Evolutionary conservation across 2,329 filamentous ascomycete species (phyloP).

Genomic region (Drechslera avenae): DNA sequence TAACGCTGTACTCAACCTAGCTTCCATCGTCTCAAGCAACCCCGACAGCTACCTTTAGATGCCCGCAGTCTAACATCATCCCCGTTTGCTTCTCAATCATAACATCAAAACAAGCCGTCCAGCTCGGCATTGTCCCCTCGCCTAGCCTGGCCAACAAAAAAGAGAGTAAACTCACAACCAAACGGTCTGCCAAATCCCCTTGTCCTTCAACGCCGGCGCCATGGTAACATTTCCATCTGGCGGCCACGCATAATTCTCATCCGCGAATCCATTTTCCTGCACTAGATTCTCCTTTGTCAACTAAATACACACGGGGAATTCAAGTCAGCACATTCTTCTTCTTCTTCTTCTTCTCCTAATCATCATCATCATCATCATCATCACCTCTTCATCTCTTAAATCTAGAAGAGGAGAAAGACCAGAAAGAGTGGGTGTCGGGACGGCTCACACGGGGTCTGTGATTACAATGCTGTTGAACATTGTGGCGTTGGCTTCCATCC

Average conservation of each 20-base stretch:
- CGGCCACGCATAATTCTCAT: slow-evolving; percentile 30
- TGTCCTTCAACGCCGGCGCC: slow-evolving; percentile 30
- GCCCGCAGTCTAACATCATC: not conserved
- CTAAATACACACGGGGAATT: too few relatives aligned
- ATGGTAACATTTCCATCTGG: slow-evolving; percentile 20
- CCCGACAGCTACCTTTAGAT: too few relatives aligned
- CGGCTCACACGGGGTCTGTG: not conserved
- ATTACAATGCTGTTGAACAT: slow-evolving; percentile 28
- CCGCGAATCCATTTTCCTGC: slow-evolving; percentile 28
- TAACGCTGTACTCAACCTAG: too few relatives aligned
- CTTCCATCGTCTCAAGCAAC: too few relatives aligned
- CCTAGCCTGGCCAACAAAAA: not conserved
- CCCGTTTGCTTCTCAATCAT: slow-evolving; percentile 14
- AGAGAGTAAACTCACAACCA: slow-evolving; percentile 14
- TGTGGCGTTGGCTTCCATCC: not conserved
- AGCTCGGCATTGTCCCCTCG: slow-evolving; percentile 32
- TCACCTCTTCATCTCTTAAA: too few relatives aligned
- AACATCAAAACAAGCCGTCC: slow-evolving; percentile 35
- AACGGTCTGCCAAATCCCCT: slow-evolving; percentile 36
- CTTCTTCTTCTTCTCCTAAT: too few relatives aligned
- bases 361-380: too few relatives aligned
- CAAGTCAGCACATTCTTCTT: too few relatives aligned
- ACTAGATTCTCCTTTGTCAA: slow-evolving; percentile 24
- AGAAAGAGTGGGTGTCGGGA: too few relatives aligned
- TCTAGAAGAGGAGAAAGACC: too few relatives aligned